Conservation (phyloP, 2,329 filamentous ascomycete genomes). For the Alternaria brassicicola region DNA sequence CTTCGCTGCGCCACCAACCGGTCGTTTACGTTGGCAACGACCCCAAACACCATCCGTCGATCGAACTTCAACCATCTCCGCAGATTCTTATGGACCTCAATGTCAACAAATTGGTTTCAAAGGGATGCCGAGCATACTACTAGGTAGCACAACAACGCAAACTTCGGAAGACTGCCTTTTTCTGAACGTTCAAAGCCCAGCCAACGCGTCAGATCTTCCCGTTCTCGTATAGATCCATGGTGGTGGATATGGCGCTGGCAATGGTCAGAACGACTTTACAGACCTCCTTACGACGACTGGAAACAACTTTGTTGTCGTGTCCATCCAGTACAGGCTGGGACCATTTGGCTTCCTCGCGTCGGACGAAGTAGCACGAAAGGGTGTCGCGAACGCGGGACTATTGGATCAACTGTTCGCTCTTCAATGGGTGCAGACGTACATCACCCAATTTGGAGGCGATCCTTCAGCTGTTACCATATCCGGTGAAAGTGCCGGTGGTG, state of each 20-base stretch:
- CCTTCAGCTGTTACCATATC: conserved; percentile 39
- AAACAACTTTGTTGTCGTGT: conserved; percentile 56
- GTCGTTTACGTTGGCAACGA: conserved; percentile 26
- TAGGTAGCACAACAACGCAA: background rate
- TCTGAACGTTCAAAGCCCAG: conserved; percentile 43
- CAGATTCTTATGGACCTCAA: conserved; percentile 2
- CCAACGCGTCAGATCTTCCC: conserved; percentile 31
- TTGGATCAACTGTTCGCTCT: conserved; percentile 58
- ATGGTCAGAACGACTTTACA: conserved; percentile 48
- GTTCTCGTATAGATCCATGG: conserved; percentile 41
- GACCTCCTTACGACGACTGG: conserved; percentile 54
- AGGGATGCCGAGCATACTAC: background rate
- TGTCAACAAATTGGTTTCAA: conserved; percentile 8
- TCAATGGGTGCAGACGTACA: conserved; percentile 59
- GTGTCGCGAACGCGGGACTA: conserved; percentile 49
- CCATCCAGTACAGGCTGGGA: conserved; percentile 58
- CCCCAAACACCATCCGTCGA: conserved; percentile 16
- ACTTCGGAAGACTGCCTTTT: conserved; percentile 46
- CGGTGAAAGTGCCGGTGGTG: conserved; percentile 48
- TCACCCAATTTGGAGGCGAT: conserved; percentile 43
- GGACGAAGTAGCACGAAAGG: conserved; percentile 47
- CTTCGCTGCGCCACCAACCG: conserved; percentile 27
- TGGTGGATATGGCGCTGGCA: conserved; percentile 47
- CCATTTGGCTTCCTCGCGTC: conserved; percentile 54
- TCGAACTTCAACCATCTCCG: conserved; percentile 12